Evolutionary conservation across 1,284 basidiomycete species (phyloP).

Genomic region (Cutaneotrichosporon sp.): DNA sequence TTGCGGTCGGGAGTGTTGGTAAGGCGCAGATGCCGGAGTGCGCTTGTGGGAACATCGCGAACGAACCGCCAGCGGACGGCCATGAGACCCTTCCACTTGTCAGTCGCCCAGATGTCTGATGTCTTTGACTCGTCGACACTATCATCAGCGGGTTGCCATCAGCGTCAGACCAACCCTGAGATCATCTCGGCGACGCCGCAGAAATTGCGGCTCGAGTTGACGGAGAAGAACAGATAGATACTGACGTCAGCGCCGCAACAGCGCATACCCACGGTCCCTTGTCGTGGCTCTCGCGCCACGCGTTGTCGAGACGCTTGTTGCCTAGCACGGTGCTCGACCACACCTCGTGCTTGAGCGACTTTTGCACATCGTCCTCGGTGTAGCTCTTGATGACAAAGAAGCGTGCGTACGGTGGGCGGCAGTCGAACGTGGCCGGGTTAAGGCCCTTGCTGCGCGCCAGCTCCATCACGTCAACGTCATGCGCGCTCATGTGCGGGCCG

Average conservation of each 20-base stretch:
- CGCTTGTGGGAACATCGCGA: constrained; percentile 79
- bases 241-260: neutral
- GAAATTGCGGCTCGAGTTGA: constrained; percentile 93
- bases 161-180: constrained; percentile 60
- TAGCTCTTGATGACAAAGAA: constrained; percentile 98
- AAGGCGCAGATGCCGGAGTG: constrained; percentile 43
- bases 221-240: constrained; percentile 94
- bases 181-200: constrained; percentile 97
- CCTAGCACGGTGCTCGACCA: constrained; percentile 95
- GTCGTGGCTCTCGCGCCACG: constrained; percentile 82
- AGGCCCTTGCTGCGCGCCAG: constrained; percentile 84
- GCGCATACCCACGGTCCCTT: constrained; percentile 61
- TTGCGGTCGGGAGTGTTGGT: constrained; percentile 96
- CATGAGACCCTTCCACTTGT: constrained; percentile 98
- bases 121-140: constrained; percentile 55
- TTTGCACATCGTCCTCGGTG: constrained; percentile 96
- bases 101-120: constrained; percentile 87
- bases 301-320: constrained; percentile 91
- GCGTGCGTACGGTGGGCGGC: constrained; percentile 71
- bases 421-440: constrained; percentile 82
- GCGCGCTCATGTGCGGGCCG: constrained; percentile 21
- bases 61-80: constrained; percentile 95
- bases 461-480: constrained; percentile 71
- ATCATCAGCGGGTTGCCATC: neutral
- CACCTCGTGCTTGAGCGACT: constrained; percentile 92